Evolutionary conservation across 73 alveolate genomes (phyloP).

Genomic region (Paramecium octaurelia): DNA sequence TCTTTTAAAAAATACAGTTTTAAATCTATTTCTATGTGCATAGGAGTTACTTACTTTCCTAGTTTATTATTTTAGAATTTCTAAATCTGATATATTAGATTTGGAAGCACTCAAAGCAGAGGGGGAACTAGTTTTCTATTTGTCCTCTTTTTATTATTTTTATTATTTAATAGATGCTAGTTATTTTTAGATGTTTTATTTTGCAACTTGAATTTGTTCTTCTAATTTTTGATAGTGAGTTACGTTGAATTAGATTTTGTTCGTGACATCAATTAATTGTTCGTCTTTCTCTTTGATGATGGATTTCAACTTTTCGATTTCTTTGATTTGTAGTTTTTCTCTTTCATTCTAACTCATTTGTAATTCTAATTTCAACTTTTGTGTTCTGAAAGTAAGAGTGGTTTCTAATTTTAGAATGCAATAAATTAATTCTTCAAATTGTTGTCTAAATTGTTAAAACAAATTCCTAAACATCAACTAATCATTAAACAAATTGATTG

Average conservation of each 20-base stretch:
- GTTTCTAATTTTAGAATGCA: not conserved
- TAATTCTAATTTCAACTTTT: not conserved
- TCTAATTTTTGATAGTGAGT: slow-evolving; percentile 2
- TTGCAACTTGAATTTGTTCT: not conserved
- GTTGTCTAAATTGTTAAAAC: not conserved
- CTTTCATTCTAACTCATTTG: slow-evolving; percentile 3
- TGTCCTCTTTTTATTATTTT: not conserved
- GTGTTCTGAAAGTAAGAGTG: not conserved
- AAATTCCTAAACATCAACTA: slow-evolving; percentile 1
- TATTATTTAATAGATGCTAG: not conserved
- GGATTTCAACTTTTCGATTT: not conserved
- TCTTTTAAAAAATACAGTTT: slow-evolving; percentile 12
- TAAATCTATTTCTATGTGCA: slow-evolving; percentile 13
- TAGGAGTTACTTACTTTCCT: not conserved
- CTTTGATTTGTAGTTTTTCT: not conserved
- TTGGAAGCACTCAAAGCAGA: not conserved
- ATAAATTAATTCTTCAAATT: not conserved
- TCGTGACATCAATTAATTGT: not conserved
- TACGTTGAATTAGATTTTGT: not conserved
- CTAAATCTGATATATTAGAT: slow-evolving; percentile 18
- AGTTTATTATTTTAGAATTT: not conserved
- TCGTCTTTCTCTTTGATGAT: not conserved
- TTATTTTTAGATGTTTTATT: not conserved
- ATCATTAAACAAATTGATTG: not conserved
- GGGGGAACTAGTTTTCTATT: slow-evolving; percentile 15